Conservation (phyloP, 1,284 basidiomycete genomes). For the Serendipita sp. region DNA sequence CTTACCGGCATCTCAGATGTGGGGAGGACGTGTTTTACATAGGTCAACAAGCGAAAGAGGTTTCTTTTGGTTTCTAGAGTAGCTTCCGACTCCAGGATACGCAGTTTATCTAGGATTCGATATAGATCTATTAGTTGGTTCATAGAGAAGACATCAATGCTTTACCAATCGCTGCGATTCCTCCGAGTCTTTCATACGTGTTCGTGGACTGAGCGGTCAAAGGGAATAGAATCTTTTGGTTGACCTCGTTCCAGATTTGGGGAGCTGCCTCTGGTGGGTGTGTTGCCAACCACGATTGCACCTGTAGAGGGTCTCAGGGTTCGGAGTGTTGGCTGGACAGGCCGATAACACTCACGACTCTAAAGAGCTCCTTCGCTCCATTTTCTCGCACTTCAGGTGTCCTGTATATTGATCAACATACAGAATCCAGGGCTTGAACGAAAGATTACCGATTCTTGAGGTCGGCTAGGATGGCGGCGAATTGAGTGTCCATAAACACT, state of each 20-base stretch:
- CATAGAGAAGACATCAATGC: background rate
- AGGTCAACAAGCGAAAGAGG: slow-evolving; percentile 23
- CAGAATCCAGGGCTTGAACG: background rate
- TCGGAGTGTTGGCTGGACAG: background rate
- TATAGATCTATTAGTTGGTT: background rate
- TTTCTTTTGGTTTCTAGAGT: slow-evolving; percentile 23
- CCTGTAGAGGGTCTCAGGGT: background rate
- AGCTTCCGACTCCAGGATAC: slow-evolving; percentile 24
- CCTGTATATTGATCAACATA: background rate
- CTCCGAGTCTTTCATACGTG: slow-evolving; percentile 28
- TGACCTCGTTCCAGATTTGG: slow-evolving; percentile 28
- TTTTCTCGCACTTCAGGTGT: slow-evolving; percentile 12
- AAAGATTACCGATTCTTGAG: background rate
- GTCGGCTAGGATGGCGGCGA: background rate
- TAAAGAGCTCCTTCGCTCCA: slow-evolving; percentile 7
- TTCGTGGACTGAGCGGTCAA: slow-evolving; percentile 25
- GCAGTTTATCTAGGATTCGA: slow-evolving; percentile 18
- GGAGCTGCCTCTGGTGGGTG: slow-evolving; percentile 23
- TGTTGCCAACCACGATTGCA: slow-evolving; percentile 21
- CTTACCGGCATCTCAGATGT: background rate
- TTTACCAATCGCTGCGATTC: slow-evolving; percentile 29
- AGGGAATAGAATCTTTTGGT: slow-evolving; percentile 31
- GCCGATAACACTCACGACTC: background rate
- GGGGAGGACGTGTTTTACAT: background rate
- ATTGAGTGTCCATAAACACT: background rate